Conservation (phyloP, 257 asterid species). For the Solanum rostratum region DNA sequence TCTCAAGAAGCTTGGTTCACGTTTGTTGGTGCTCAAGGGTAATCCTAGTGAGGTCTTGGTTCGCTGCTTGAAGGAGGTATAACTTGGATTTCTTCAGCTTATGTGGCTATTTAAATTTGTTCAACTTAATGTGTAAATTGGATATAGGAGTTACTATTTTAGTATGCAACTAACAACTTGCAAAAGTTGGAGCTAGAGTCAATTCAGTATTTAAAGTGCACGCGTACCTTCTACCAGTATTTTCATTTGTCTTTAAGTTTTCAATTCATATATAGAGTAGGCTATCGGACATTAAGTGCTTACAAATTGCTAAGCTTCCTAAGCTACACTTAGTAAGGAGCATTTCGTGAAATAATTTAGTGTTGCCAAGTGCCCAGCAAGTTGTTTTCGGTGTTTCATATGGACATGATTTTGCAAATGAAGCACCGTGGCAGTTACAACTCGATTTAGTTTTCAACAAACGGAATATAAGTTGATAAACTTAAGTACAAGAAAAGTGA, state of each 20-base stretch:
- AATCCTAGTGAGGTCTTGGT: slow-evolving; percentile 62
- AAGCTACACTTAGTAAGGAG: neutral
- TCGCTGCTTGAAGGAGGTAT: slow-evolving; percentile 72
- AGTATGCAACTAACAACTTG: neutral
- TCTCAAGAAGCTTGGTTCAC: slow-evolving; percentile 61
- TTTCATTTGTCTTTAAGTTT: neutral
- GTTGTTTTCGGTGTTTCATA: neutral
- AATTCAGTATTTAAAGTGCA: neutral
- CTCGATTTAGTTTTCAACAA: neutral
- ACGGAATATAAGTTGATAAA: neutral
- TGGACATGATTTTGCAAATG: neutral
- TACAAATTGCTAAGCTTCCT: neutral
- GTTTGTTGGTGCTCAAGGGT: slow-evolving; percentile 78
- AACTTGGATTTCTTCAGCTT: neutral
- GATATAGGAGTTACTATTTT: neutral
- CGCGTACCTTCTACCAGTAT: neutral
- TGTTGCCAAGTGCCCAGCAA: neutral
- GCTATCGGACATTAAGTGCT: neutral
- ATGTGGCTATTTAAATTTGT: neutral
- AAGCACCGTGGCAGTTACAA: neutral
- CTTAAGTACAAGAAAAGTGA: neutral
- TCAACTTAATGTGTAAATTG: neutral
- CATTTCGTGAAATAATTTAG: neutral
- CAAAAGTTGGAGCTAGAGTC: neutral
- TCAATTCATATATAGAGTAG: neutral